These are phyloP conservation scores for Blepharisma stoltei DNA, from an alignment of 73 alveolate species.

Conservation along the genomic window DNA sequence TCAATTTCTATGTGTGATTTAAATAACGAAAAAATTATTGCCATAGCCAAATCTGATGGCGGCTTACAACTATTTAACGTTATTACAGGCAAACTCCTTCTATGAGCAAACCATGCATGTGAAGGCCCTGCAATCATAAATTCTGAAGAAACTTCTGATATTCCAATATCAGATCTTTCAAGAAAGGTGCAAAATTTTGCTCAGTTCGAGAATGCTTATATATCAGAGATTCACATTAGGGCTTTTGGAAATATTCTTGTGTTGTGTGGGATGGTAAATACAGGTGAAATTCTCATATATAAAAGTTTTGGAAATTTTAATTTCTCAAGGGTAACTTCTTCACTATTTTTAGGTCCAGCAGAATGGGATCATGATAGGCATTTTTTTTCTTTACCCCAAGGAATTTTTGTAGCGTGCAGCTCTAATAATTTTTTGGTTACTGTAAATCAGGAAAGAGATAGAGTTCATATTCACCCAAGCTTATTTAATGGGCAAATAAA, in stretches of 20 bases:
- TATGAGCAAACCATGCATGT: background rate
- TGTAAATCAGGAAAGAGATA: slow-evolving; percentile 4
- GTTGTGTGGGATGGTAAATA: background rate
- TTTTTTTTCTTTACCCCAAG: slow-evolving; percentile 13
- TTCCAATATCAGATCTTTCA: slow-evolving; percentile 3
- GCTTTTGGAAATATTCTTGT: background rate
- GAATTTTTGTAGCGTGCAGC: background rate
- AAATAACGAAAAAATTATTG: background rate
- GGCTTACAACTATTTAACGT: background rate
- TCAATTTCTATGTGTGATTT: background rate
- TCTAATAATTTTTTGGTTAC: background rate
- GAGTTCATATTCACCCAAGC: slow-evolving; percentile 6
- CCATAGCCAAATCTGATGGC: slow-evolving; percentile 4
- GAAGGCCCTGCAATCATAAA: slow-evolving; percentile 21
- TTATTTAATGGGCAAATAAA: background rate
- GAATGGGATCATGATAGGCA: background rate
- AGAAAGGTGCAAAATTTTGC: background rate
- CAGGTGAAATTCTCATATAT: slow-evolving; percentile 15
- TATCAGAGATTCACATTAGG: background rate
- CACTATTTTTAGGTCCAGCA: background rate
- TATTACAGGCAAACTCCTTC: background rate
- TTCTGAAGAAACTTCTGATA: background rate
- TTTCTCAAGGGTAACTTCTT: background rate
- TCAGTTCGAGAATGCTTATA: background rate
- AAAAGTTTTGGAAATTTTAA: slow-evolving; percentile 7